Conservation (phyloP, 176 grass and related monocot genomes). For the Otatea glauca region DNA sequence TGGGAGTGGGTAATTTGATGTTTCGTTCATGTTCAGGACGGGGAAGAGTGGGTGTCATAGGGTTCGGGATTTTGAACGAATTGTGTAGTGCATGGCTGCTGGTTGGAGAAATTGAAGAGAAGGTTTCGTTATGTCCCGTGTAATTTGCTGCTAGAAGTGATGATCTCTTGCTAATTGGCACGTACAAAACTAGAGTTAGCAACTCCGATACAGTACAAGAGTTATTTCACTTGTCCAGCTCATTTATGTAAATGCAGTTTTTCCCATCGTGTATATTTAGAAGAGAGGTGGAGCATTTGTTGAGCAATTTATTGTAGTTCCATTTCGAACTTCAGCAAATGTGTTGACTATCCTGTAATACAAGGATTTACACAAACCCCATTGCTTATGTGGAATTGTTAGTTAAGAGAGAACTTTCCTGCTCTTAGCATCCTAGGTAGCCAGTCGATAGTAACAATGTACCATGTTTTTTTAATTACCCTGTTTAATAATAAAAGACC, state of each 20-base stretch:
- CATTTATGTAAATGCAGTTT: not conserved
- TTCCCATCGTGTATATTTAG: not conserved
- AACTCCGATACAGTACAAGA: not conserved
- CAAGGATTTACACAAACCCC: constrained; percentile 24
- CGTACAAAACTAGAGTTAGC: not conserved
- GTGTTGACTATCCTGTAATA: not conserved
- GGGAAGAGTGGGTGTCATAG: not conserved
- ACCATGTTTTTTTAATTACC: constrained; percentile 27
- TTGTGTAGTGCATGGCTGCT: not conserved
- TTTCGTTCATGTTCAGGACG: not conserved
- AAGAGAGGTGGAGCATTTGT: not conserved
- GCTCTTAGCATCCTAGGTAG: not conserved
- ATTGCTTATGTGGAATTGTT: constrained; percentile 19
- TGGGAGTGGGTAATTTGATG: constrained; percentile 5
- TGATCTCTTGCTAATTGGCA: constrained; percentile 20
- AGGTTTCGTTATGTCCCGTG: not conserved
- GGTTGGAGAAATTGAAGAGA: not conserved
- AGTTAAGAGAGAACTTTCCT: not conserved
- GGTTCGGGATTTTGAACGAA: not conserved
- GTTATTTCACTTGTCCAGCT: constrained; percentile 19
- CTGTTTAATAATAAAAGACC: not conserved
- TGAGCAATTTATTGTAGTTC: constrained; percentile 3
- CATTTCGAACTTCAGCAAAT: constrained; percentile 14
- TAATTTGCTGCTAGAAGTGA: not conserved
- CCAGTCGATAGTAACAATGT: not conserved